Conservation (phyloP, 371 early-diverging fungal species). For the Coemansia sp. region DNA sequence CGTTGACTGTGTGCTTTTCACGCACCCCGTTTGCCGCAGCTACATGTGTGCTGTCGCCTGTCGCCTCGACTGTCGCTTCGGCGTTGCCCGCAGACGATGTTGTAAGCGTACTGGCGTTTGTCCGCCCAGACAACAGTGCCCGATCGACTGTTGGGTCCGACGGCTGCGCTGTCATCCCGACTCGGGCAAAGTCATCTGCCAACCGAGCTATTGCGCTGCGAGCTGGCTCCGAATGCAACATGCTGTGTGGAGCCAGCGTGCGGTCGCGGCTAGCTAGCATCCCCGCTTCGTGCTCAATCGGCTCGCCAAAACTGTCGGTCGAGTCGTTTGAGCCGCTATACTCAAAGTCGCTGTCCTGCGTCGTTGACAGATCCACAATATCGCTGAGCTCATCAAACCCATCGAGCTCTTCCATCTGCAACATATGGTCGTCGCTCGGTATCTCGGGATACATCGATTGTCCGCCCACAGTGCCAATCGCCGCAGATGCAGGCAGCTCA, state of each 20-base stretch:
- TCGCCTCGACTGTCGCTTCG: background rate
- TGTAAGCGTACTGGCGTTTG: slow-evolving; percentile 31
- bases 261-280: slow-evolving; percentile 24
- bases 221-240: slow-evolving; percentile 4
- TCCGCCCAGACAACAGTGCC: slow-evolving; percentile 24
- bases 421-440: slow-evolving; percentile 8
- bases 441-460: background rate
- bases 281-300: slow-evolving; percentile 40
- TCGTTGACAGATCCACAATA: slow-evolving; percentile 23
- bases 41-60: background rate
- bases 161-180: background rate
- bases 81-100: slow-evolving; percentile 19
- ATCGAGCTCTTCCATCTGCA: slow-evolving; percentile 48
- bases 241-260: slow-evolving; percentile 2
- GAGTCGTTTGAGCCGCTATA: slow-evolving; percentile 41
- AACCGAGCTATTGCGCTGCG: slow-evolving; percentile 10
- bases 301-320: slow-evolving; percentile 49
- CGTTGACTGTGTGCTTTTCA: slow-evolving; percentile 8
- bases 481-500: slow-evolving; percentile 38
- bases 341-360: slow-evolving; percentile 31
- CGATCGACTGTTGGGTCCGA: background rate
- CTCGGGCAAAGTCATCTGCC: slow-evolving; percentile 13
- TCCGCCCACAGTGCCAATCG: background rate
- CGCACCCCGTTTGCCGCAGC: background rate
- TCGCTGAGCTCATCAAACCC: slow-evolving; percentile 44